Evolutionary conservation across 345 rosid species (phyloP), one percentile per base, ranked within the genome.

Genomic region (Crucihimalaya himalaica): DNA sequence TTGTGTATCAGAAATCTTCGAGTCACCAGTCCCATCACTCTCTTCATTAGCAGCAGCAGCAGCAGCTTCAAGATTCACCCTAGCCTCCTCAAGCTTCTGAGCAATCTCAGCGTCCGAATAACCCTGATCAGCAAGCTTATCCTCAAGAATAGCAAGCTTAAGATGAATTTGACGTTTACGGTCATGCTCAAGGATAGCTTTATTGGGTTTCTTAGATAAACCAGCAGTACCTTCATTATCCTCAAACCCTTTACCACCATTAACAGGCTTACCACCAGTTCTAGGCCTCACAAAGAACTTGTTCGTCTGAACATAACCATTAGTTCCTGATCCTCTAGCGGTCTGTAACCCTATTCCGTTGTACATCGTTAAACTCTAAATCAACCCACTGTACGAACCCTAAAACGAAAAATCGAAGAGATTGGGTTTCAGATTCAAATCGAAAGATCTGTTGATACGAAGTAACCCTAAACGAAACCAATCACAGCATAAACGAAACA

Each of bases 321-420:
- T 95, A 18, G 99, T 95, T 25, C 96, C 99, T 0, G 99, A 95
- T n/a, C 99, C 99, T 52, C 99, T 85, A 2, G 98, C 85, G 28
- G 99, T 95, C 78, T 88, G 97, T 51, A 95, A 75, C 2, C 97
- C 99, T 32, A 90, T 90, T 35, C 98, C 97, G 89, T 95, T 95
- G 68, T 92, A 95, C 99, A 95, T 90, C 42, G 25, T 32, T 23
- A 11, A 51, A 73, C 70, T 6, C 18, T 14, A 48, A 66, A 73
- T 73, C 52, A 73, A 69, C 6, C 40, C 40, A 31, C 39, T 6
- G 31, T 31, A 16, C 40, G 4, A 56, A 74, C 50, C 78, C 63
- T 40, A 43, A 69, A 58, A 6, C 45, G 43, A 19, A 58, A 7
- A 31, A 40, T 16, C 39, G 31, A 64, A 51, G 55, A 58, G 62